A percentile compares a stretch with the other conserved stretches of the same genome.
phyloP scores from a whole-genome alignment of 768 basidiomycete species.

The Russula earlei region DNA sequence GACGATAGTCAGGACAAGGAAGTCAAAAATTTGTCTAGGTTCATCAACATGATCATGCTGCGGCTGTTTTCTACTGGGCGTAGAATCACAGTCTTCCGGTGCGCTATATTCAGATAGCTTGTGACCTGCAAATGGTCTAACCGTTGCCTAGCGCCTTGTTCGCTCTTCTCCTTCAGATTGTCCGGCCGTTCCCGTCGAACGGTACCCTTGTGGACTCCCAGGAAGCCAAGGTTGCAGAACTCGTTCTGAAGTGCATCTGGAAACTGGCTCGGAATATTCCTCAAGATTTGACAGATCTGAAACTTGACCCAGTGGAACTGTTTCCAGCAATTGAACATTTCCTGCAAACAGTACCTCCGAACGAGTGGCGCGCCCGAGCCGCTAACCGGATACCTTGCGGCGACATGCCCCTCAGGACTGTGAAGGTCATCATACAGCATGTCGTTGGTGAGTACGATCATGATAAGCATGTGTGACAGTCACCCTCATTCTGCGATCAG shows the following conservation, averaged over 20 bases:
- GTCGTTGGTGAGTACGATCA: conserved; percentile 67
- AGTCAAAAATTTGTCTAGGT: conserved; percentile 87
- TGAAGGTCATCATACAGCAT: conserved; percentile 97
- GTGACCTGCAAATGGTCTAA: background rate
- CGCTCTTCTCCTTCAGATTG: conserved; percentile 68
- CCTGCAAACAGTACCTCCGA: conserved; percentile 85
- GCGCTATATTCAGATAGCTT: conserved; percentile 22
- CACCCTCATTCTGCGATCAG: conserved; percentile 29
- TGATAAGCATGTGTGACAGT: background rate
- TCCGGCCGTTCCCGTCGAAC: conserved; percentile 72
- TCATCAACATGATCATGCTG: conserved; percentile 97
- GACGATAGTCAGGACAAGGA: conserved; percentile 78
- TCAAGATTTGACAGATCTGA: conserved; percentile 72
- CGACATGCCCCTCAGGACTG: conserved; percentile 94
- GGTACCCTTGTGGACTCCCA: conserved; percentile 67
- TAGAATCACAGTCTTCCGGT: conserved; percentile 89
- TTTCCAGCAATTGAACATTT: conserved; percentile 93
- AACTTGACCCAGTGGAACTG: conserved; percentile 79
- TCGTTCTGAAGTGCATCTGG: conserved; percentile 96
- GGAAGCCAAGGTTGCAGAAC: conserved; percentile 82
- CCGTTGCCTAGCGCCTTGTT: conserved; percentile 55
- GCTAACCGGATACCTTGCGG: conserved; percentile 89
- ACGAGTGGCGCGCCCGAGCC: conserved; percentile 90
- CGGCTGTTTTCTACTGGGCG: conserved; percentile 86
- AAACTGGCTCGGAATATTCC: conserved; percentile 93